Evolutionary conservation across 2,329 filamentous ascomycete species (phyloP), one percentile per base, ranked within the genome.

Genomic region (Clonostachys rhizophaga): DNA sequence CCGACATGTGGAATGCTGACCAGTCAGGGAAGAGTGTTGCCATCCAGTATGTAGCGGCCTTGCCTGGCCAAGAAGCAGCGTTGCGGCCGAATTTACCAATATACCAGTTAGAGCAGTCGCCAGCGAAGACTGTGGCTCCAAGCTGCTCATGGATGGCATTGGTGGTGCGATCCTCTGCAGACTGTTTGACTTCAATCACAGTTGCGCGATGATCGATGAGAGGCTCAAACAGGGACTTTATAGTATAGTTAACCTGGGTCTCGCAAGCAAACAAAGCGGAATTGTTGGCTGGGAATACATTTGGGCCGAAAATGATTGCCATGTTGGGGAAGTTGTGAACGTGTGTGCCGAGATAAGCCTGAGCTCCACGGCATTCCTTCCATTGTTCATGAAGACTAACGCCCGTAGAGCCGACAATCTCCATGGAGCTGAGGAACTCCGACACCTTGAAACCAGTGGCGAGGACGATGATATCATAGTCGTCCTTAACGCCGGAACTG

Each of bases 31-130:
- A n/a, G 36, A n/a, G 17, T 5, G 69, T 71, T 14, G 55, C 54
- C 20, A 53, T 48, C 62, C 63, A 66, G 49, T 57, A 66, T 5
- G 51, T 53, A 8, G 49, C 51, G 10, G 63, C 63, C 36, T 58
- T 51, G 5, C 59, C 58, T 2, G 64, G 66, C 63, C 64, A 68
- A 5, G 61, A 64, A 1, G 66, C 66, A 1, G 63, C 50, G 34
- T 54, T 54, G 34, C 52, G 52, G n/a, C 52, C 52, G 34, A 44
- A 52, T 37, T 52, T 33, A 7, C 52, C 52, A 42, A 54, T 54
- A 41, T 54, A 54, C 52, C 52, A 52, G 46, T 53, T 54, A 30
- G 51, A 52, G 45, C 52, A 54, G 44, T 52, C 50, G 14, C 46
- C 51, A 12, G 51, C 46, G 30, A 54, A 53, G 1, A 54, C 52